Base-by-base conservation (phyloP, 352 stramenopile species). In the Pythium insidiosum region DNA sequence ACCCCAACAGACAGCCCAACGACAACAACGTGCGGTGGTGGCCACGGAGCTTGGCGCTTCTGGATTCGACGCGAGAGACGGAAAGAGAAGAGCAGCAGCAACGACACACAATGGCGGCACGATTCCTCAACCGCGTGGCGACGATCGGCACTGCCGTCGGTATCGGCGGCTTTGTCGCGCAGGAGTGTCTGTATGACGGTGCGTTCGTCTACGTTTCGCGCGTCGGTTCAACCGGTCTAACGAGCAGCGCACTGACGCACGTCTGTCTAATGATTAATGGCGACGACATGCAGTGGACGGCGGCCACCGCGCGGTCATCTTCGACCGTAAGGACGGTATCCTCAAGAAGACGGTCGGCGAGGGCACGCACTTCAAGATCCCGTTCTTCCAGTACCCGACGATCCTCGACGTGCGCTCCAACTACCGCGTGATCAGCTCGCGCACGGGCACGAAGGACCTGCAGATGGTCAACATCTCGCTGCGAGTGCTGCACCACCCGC, bases 381-480 rank as follows among this genome's bases (percentile, higher is more conserved):
- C 97, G 20, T 94, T 98, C 53, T 76, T 98, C 49, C 89, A 98
- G 79, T 96, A 96, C 61, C 96, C 96, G 23, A 96, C 96, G 50
- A 98, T 99, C 53, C 94, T 99, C 37, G 97, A 99, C 66, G 88
- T 99, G 50, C 90, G 97, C 53, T 97, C 94, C 25, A 97, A 96
- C 57, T 96, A 97, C 39, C 83, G 95, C 38, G 92, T 98, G 58
- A 99, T 99, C 64, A 97, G 88, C 57, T 95, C 88, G 46, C 75
- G 84, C 58, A 98, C 94, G 43, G 88, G 96, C 60, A 99, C 97
- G 18, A 99, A 99, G 79, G 97, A 99, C 84, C 71, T 99, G 59
- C 97, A 99, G 73, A 99, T 97, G 78, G 97, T 99, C 25, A 99
- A 99, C 76, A 98, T 99, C 64, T 98, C 96, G 58, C 73, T 99